Conservation (phyloP, 129 eudicot genomes). For the Flaveria brownii region DNA sequence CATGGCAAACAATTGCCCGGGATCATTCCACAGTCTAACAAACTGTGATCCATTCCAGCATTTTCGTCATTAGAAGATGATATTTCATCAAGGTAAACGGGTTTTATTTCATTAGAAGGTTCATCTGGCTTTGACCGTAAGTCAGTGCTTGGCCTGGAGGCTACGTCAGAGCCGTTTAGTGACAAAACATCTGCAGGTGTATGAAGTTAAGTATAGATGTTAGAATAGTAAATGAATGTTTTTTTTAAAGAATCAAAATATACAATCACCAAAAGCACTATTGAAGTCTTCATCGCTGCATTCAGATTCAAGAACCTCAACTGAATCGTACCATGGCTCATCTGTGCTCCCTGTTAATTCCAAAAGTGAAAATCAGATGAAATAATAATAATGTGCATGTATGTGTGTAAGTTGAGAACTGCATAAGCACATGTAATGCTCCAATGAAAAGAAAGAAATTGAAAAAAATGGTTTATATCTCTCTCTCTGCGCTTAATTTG, state of each 20-base stretch:
- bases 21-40: constrained; percentile 71
- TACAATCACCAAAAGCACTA: constrained; percentile 68
- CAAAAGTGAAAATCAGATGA: constrained; percentile 27
- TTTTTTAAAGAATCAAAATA: background rate
- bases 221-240: background rate
- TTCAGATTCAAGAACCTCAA: constrained; percentile 75
- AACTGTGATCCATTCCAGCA: constrained; percentile 46
- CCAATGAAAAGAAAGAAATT: too few relatives aligned
- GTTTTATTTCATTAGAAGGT: constrained; percentile 41
- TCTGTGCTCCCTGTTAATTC: constrained; percentile 54
- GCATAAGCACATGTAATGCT: too few relatives aligned
- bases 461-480: too few relatives aligned
- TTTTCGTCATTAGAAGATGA: constrained; percentile 50
- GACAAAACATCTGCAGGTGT: constrained; percentile 56
- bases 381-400: background rate
- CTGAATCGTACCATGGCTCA: constrained; percentile 82
- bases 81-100: constrained; percentile 59
- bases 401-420: background rate
- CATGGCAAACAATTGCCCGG: constrained; percentile 84
- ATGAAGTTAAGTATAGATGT: background rate
- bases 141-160: constrained; percentile 49
- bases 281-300: constrained; percentile 90
- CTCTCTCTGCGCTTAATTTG: too few relatives aligned
- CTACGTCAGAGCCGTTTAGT: constrained; percentile 48
- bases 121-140: constrained; percentile 42